These are phyloP conservation scores for Coprinellus micaceus DNA, from an alignment of 768 basidiomycete genomes.

Conservation along the genomic window DNA sequence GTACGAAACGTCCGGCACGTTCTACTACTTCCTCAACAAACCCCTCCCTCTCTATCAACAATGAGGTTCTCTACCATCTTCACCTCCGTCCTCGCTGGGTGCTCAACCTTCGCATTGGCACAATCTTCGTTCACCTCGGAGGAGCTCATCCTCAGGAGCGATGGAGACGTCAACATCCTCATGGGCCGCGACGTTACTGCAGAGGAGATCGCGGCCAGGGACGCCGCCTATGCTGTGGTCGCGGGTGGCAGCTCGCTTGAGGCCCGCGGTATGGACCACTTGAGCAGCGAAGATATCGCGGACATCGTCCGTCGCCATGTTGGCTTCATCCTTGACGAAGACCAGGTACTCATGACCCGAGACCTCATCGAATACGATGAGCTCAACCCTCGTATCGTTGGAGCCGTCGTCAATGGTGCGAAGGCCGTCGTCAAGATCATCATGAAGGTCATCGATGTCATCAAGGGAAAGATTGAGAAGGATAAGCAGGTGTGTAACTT, in stretches of 20 bases:
- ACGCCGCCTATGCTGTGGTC: not conserved
- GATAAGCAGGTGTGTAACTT: not conserved
- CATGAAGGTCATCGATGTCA: not conserved
- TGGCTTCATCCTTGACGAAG: not conserved
- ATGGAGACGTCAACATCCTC: constrained; percentile 1
- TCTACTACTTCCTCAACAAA: not conserved
- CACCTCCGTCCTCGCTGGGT: not conserved
- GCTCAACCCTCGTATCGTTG: not conserved
- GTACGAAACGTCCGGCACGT: constrained; percentile 3
- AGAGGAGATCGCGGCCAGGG: not conserved
- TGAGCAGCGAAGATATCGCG: not conserved
- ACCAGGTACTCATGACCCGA: not conserved
- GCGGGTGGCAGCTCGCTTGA: not conserved
- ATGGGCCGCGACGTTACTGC: not conserved
- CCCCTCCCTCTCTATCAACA: not conserved
- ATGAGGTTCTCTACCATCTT: not conserved
- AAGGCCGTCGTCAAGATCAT: not conserved
- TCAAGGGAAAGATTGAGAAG: constrained; percentile 1
- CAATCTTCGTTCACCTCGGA: not conserved
- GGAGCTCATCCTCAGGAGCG: not conserved
- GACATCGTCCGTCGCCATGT: not conserved
- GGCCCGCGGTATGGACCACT: not conserved
- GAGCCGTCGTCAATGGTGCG: not conserved
- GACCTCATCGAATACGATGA: not conserved
- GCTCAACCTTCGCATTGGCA: not conserved